Evolutionary conservation across 208 protist genomes (phyloP), one percentile per base, ranked within the genome.

Genomic region (Crithidia fasciculata): DNA sequence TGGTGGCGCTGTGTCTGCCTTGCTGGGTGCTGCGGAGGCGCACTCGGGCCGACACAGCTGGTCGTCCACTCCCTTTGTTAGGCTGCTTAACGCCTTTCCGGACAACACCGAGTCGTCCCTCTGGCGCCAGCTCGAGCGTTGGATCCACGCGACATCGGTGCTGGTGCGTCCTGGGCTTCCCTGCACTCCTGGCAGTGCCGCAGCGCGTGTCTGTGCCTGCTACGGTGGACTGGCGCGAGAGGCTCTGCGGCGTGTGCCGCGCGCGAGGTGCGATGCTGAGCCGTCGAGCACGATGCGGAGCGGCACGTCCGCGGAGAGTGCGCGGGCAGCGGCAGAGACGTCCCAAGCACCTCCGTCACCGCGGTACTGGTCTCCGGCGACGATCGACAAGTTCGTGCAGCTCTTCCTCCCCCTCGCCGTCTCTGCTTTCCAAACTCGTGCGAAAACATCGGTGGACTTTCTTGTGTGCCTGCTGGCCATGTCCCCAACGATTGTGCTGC

Each of bases 61-160:
- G 61, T 57, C 66, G 39, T 58, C 67, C 0, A 39, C 39, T 10
- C 53, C 67, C 45, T 74, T 63, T 58, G 74, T 64, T 53, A 50
- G 70, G 4, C 53, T 80, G 49, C 58, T 81, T 13, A 76, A 69
- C 60, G 69, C 69, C 7, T 72, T 80, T 18, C 66, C 72, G 10
- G 72, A 83, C 62, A 68, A 47, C 45, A 47, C 64, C 8, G 61
- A 76, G 49, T 76, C 78, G 1, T 80, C 91, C 16, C 69, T 96
- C n/a, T 96, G 91, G 91, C 87, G 87, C 40, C 91, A 96, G 12
- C 64, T 94, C 40, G 82, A 84, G 18, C 91, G 91, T 8, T 94
- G 91, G 78, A 69, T 96, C 36, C 85, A 86, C 65, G 85, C 89
- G 15, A 91, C 83, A 36, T 83, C 78, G 47, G 87, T 92, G 8